These are phyloP conservation scores for Oemleria cerasiformis DNA, from an alignment of 306 rosid genomes.

Conservation along the genomic window DNA sequence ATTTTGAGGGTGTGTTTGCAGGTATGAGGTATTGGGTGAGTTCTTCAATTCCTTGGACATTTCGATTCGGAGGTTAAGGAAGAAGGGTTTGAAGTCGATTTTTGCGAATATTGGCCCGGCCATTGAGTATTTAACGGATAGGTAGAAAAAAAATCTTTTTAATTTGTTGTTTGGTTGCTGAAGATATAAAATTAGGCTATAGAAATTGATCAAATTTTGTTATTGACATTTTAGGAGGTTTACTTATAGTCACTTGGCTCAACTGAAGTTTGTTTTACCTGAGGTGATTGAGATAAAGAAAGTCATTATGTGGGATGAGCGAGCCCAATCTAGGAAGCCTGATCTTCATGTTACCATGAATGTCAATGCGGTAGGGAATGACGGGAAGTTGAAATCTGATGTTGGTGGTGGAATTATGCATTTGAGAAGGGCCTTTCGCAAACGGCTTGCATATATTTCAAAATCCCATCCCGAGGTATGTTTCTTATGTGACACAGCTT, in stretches of 20 bases:
- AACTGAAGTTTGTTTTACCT: constrained; percentile 66
- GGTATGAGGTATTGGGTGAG: constrained; percentile 50
- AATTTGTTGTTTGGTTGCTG: not conserved
- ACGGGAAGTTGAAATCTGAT: constrained; percentile 26
- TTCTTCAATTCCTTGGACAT: constrained; percentile 57
- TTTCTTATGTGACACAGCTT: not conserved
- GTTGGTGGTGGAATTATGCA: constrained; percentile 25
- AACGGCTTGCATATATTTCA: constrained; percentile 40
- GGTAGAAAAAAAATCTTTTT: constrained; percentile 34
- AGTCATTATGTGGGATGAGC: constrained; percentile 44
- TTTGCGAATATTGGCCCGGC: constrained; percentile 44
- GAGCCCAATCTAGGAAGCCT: constrained; percentile 61
- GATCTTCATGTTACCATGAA: constrained; percentile 62
- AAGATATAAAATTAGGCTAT: not conserved
- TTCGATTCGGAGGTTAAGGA: constrained; percentile 48
- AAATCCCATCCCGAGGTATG: constrained; percentile 67
- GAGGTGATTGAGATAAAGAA: constrained; percentile 62
- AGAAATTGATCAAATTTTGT: not conserved
- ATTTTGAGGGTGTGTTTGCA: constrained; percentile 22
- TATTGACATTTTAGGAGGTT: constrained; percentile 58
- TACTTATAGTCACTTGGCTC: constrained; percentile 64
- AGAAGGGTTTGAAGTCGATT: constrained; percentile 38
- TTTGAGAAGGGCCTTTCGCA: constrained; percentile 45
- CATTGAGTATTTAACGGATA: constrained; percentile 57
- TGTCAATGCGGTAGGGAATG: constrained; percentile 30